Base-by-base conservation (phyloP, 116 monocot genomes). In the Posidonia oceanica region DNA sequence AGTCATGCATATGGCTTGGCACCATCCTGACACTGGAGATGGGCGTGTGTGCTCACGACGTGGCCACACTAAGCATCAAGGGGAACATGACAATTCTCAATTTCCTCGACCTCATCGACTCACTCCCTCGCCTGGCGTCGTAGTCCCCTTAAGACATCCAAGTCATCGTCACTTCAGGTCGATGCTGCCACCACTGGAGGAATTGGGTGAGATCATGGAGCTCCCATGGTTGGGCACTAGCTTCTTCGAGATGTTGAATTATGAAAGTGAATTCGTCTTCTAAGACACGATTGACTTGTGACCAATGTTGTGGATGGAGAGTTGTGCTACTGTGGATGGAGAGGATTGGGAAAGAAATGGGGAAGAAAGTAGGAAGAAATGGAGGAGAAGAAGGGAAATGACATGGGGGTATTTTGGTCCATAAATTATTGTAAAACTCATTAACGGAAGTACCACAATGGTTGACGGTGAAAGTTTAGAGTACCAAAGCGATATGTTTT, bases 1-100 rank as follows among this genome's bases (percentile, higher is more conserved):
- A 92, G 71, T 84, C 92, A 14, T 72, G 92, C 16, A 92, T 92
- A 61, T 92, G 92, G 92, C 88, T 92, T 36, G 92, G 92, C 18
- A 92, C 92, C 0, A 88, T 88, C 69, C 84, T 86, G 17, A 81
- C 80, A 5, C 78, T 87, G 14, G 91, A 87, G 74, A 87, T 91
- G 91, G 91, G 88, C 2, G 87, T 84, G 3, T 60, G 77, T 3
- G 82, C 81, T 5, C 81, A 81, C 54, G 81, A 81, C 60, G 76
- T 76, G 16, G 81, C 81, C 5, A 76, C 81, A 7, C 54, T 81
- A 8, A 76, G 76, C 69, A 73, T 81, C 63, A 81, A 81, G 68
- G 81, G 81, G 11, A 48, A 15, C 48, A n/a, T 57, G 14, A 76
- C 81, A 16, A 64, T 77, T 18, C 81, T 81, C 51, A 81, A 81